These are phyloP conservation scores for Ophiostoma sp. DNA, from an alignment of 2,329 filamentous ascomycete genomes.

Conservation along the genomic window DNA sequence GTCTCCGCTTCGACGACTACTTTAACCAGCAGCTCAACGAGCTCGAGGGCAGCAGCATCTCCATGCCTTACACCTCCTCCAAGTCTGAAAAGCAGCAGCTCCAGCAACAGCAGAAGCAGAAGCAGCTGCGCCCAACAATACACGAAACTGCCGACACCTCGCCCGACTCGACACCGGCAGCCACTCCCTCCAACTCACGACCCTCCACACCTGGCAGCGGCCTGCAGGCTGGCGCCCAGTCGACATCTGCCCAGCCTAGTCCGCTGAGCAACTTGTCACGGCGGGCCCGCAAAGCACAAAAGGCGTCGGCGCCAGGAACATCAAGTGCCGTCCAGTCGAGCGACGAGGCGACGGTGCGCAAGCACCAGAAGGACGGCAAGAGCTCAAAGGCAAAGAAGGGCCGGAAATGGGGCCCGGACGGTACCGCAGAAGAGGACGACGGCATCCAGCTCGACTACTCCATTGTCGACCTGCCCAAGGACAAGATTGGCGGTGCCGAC, in stretches of 20 bases:
- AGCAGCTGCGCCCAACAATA: constrained; percentile 35
- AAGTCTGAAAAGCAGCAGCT: background rate
- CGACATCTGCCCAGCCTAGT: constrained; percentile 63
- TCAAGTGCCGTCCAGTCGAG: constrained; percentile 63
- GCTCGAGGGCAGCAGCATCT: constrained; percentile 55
- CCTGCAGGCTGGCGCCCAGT: constrained; percentile 47
- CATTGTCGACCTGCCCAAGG: constrained; percentile 50
- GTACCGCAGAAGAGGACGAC: constrained; percentile 77
- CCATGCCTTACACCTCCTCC: background rate
- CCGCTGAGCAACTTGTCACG: constrained; percentile 74
- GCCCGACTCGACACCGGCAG: constrained; percentile 62
- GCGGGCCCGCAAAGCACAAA: constrained; percentile 65
- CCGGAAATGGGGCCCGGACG: constrained; percentile 87
- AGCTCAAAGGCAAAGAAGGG: constrained; percentile 66
- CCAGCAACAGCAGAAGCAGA: constrained; percentile 25
- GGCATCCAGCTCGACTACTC: constrained; percentile 85
- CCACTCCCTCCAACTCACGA: constrained; percentile 70
- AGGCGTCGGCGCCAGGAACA: constrained; percentile 51
- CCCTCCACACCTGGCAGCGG: constrained; percentile 65
- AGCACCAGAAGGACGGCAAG: constrained; percentile 44
- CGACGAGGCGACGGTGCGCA: constrained; percentile 62
- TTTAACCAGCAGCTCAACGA: constrained; percentile 90
- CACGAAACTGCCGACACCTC: constrained; percentile 39
- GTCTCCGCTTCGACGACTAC: constrained; percentile 77
- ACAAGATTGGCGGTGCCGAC: constrained; percentile 36